phyloP scores from a whole-genome alignment of 257 asterid genomes.

The Linaria vulgaris region DNA sequence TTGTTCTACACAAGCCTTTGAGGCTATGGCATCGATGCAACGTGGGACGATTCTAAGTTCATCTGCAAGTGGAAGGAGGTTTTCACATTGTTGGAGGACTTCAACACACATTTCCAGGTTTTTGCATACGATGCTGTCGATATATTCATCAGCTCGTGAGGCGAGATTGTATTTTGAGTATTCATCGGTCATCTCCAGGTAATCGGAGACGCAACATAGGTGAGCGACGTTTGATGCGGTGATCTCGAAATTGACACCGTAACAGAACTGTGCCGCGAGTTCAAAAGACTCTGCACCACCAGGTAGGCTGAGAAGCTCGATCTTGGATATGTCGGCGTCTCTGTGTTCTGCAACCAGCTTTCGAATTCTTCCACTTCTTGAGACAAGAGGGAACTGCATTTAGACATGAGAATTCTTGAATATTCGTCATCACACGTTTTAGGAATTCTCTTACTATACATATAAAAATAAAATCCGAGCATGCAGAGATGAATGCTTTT shows the following conservation, averaged over 20 bases:
- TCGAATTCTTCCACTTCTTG: slow-evolving; percentile 85
- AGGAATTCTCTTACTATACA: neutral
- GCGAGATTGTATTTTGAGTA: slow-evolving; percentile 74
- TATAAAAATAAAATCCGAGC: neutral
- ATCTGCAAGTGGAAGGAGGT: slow-evolving; percentile 89
- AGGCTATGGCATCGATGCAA: slow-evolving; percentile 85
- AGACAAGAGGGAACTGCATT: slow-evolving; percentile 90
- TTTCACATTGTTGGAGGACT: slow-evolving; percentile 78
- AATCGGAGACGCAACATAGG: slow-evolving; percentile 71
- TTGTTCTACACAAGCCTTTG: slow-evolving; percentile 94
- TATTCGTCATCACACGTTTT: neutral
- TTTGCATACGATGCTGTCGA: slow-evolving; percentile 66
- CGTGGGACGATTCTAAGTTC: slow-evolving; percentile 60
- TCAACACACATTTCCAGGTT: slow-evolving; percentile 81
- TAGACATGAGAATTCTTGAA: slow-evolving; percentile 4
- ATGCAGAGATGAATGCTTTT: neutral
- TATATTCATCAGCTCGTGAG: slow-evolving; percentile 77
- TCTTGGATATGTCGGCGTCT: slow-evolving; percentile 57
- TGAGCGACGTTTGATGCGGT: slow-evolving; percentile 79
- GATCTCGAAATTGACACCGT: slow-evolving; percentile 88
- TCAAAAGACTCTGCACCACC: slow-evolving; percentile 87
- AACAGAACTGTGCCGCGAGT: slow-evolving; percentile 89
- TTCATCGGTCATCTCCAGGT: slow-evolving; percentile 90
- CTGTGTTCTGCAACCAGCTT: slow-evolving; percentile 77
- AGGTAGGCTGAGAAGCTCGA: slow-evolving; percentile 79